Base-by-base conservation (phyloP, 306 rosid species). In the Vicia sativa region DNA sequence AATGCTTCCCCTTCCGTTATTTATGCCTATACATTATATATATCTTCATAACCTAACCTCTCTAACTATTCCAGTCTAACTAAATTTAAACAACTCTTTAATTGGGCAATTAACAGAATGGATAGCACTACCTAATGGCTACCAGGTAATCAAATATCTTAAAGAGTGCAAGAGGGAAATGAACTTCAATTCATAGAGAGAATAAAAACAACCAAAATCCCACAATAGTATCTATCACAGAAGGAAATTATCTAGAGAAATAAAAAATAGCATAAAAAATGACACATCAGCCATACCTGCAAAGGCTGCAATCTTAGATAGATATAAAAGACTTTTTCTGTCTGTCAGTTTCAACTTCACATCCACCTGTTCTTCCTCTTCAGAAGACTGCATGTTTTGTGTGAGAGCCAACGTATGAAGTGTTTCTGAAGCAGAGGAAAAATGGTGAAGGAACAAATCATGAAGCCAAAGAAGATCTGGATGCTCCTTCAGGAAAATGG, bases 401-500 rank as follows among this genome's bases (percentile, higher is more conserved):
- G 90, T 65, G 68, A 90, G 95, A 77, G 98, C 91, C 76, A 88
- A 78, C 31, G 11, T 71, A 83, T 93, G 97, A 69, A 93, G 97
- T 60, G 86, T 90, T 63, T 93, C 95, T 12, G 98, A 90, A 76
- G 97, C 98, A 57, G 90, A 74, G 48, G 82, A 82, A 82, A 87
- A 93, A 48, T 86, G 96, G 74, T 86, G 88, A 72, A 93, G 97
- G 73, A 84, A 90, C 83, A 93, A 68, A 77, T 90, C 90, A 70
- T 93, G 98, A 79, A 93, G 97, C 98, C 98, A 93, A 54, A 88
- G 80, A 75, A 93, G 96, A 84, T 85, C 95, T 26, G 79, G 86
- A 66, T 88, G 95, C 71, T 84, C 92, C 87, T 80, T 93, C 38
- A 93, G 73, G 72, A 90, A 93, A 72, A 85, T 80, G 37, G 87